Conservation (phyloP, 371 early-diverging fungal genomes). For the Conidiobolus incongruus region DNA sequence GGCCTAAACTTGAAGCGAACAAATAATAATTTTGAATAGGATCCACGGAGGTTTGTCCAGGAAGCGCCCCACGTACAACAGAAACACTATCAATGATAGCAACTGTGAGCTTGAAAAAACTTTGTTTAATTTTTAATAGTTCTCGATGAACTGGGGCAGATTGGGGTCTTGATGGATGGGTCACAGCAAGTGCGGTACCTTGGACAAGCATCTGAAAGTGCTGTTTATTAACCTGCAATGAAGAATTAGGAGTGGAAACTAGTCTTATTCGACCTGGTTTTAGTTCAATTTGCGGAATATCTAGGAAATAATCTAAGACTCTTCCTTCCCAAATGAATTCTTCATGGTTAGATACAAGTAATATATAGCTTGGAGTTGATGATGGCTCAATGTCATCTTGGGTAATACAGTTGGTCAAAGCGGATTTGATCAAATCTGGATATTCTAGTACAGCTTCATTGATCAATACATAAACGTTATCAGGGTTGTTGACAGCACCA, state of each 20-base stretch:
- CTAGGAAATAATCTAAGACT: constrained; percentile 17
- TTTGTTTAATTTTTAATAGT: constrained; percentile 31
- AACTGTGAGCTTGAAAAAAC: constrained; percentile 27
- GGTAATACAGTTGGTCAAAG: too few species aligned
- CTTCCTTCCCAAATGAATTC: constrained; percentile 30
- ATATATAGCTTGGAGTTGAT: constrained; percentile 21
- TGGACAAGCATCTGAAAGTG: constrained; percentile 14
- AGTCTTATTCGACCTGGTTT: constrained; percentile 34
- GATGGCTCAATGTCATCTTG: too few species aligned
- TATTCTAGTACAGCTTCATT: not conserved
- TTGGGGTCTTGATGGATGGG: constrained; percentile 31
- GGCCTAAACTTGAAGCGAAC: constrained; percentile 60
- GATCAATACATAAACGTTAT: not conserved
- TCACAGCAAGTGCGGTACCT: constrained; percentile 17
- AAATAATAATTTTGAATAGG: constrained; percentile 61
- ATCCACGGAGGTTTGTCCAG: constrained; percentile 35
- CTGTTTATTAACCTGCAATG: constrained; percentile 18
- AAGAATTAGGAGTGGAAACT: constrained; percentile 23
- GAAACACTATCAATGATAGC: constrained; percentile 25
- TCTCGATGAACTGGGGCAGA: constrained; percentile 28
- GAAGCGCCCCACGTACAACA: constrained; percentile 23
- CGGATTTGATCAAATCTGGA: not conserved
- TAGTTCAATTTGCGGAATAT: constrained; percentile 26
- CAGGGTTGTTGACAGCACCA: constrained; percentile 5
- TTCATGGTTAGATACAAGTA: constrained; percentile 26